Percentiles rank a stretch among this genome's conserved stretches.
Conservation (phyloP, 768 basidiomycete genomes). For the Panaeolus papilionaceus region DNA sequence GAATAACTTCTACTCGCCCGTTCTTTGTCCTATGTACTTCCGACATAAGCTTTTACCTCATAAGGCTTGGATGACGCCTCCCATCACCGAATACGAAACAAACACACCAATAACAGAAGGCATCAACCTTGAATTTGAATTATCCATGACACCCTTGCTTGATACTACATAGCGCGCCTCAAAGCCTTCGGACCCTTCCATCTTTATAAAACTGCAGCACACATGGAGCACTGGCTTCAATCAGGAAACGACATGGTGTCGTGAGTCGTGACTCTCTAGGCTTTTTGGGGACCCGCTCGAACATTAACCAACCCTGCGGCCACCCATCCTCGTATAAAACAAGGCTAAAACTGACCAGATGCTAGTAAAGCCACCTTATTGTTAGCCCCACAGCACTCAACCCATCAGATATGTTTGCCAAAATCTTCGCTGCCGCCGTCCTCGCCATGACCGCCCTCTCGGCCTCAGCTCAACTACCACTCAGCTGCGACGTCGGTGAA, state of each 20-base stretch:
- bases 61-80: background rate
- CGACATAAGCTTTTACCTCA: background rate
- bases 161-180: background rate
- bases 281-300: background rate
- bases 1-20: too few relatives aligned
- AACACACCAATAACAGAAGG: background rate
- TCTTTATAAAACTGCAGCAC: background rate
- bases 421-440: background rate
- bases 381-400: background rate
- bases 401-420: background rate
- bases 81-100: background rate
- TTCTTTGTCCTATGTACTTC: too few relatives aligned
- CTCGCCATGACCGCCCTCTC: conserved; percentile 9
- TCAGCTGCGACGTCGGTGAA: background rate
- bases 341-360: background rate
- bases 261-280: background rate
- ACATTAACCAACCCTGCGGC: background rate
- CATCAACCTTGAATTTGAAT: conserved; percentile 2
- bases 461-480: background rate
- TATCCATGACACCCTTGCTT: background rate
- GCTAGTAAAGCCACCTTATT: background rate
- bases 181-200: background rate
- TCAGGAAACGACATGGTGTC: background rate
- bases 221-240: background rate
- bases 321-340: background rate